A percentile compares a stretch with the other conserved stretches of the same genome.
Evolutionary conservation across 2,329 filamentous ascomycete genomes (phyloP).

Genomic region (Penicillium sumatraense): DNA sequence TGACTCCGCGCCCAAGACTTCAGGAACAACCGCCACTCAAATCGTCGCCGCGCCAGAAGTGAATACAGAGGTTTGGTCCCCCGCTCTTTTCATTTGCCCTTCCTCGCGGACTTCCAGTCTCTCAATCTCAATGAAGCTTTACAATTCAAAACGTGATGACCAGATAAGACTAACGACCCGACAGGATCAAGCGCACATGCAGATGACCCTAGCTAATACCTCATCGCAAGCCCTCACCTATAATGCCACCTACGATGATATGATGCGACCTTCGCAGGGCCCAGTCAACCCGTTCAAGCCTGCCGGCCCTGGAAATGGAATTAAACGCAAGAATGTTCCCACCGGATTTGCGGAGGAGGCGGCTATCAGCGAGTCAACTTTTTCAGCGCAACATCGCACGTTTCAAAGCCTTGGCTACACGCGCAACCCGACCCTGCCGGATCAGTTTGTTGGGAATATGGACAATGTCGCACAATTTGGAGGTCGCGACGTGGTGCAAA

Average conservation of each 20-base stretch:
- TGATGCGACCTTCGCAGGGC: constrained; percentile 68
- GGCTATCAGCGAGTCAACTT: constrained; percentile 86
- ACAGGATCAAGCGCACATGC: constrained; percentile 56
- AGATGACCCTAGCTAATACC: constrained; percentile 57
- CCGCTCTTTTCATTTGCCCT: constrained; percentile 13
- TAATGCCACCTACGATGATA: constrained; percentile 70
- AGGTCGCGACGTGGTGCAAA: constrained; percentile 58
- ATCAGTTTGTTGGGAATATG: constrained; percentile 54
- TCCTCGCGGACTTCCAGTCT: neutral
- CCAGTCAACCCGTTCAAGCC: constrained; percentile 77
- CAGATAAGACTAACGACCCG: constrained; percentile 42
- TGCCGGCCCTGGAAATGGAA: constrained; percentile 53
- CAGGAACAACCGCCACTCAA: constrained; percentile 38
- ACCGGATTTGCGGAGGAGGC: constrained; percentile 90
- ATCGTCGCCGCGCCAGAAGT: constrained; percentile 58
- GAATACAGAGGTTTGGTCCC: constrained; percentile 61
- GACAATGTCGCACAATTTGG: constrained; percentile 49
- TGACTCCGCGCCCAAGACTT: constrained; percentile 37
- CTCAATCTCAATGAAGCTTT: neutral
- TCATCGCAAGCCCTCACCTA: constrained; percentile 56
- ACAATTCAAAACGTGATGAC: neutral
- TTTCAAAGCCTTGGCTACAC: constrained; percentile 68
- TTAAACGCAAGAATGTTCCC: constrained; percentile 79
- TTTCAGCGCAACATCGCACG: constrained; percentile 83
- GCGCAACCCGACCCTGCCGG: constrained; percentile 50